Evolutionary conservation across 257 asterid species (phyloP).

Genomic region (Vinca minor): DNA sequence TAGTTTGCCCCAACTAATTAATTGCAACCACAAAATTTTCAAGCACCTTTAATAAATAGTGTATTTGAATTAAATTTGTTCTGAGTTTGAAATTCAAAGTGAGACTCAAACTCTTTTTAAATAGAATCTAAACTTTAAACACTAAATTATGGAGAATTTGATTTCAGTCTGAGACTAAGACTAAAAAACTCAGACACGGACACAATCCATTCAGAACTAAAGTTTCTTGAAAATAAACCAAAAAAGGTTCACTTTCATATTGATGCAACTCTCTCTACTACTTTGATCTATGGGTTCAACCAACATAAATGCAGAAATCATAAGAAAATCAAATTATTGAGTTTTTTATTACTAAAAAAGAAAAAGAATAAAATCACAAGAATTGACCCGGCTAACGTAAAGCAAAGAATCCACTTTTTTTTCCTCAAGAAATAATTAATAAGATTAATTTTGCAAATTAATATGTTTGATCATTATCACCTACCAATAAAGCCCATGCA

Average conservation of each 20-base stretch:
- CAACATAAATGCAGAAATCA: background rate
- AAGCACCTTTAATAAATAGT: too few species aligned
- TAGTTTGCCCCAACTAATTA: background rate
- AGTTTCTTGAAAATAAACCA: background rate
- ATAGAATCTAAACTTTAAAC: too few species aligned
- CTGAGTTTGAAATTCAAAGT: too few species aligned
- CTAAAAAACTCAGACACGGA: too few species aligned
- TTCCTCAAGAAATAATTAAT: too few species aligned
- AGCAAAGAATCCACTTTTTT: background rate
- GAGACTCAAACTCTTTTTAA: too few species aligned
- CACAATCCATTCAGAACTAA: too few species aligned
- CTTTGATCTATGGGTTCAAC: background rate
- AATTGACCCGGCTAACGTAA: background rate
- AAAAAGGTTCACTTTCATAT: too few species aligned
- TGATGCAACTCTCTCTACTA: background rate
- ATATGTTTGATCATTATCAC: background rate
- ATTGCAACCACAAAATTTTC: too few species aligned
- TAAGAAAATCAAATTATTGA: background rate
- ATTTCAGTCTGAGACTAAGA: too few species aligned
- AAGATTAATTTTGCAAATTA: background rate
- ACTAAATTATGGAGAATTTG: too few species aligned
- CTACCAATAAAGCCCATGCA: background rate
- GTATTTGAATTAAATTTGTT: too few species aligned
- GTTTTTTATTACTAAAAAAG: background rate
- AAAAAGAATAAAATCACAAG: background rate